These are phyloP conservation scores for Agaricus subrufescens DNA, from an alignment of 768 basidiomycete genomes.

Conservation along the genomic window DNA sequence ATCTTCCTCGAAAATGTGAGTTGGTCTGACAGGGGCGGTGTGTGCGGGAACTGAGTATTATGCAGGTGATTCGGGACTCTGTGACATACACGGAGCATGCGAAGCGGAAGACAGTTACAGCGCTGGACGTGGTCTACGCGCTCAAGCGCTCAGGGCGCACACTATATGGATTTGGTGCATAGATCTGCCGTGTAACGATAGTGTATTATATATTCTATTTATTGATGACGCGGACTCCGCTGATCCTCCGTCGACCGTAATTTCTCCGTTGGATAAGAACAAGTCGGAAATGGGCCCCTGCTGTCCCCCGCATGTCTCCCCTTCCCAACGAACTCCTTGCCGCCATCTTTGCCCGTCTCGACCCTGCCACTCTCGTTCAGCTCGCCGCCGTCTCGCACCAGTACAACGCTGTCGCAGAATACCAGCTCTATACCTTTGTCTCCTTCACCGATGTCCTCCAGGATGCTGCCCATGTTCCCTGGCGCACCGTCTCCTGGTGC, in stretches of 20 bases:
- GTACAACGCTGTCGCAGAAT: conserved; percentile 52
- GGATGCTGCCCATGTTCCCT: conserved; percentile 32
- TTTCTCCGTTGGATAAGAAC: conserved; percentile 32
- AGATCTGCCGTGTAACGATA: conserved; percentile 22
- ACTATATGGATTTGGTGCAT: conserved; percentile 91
- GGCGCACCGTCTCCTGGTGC: conserved; percentile 46
- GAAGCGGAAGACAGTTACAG: conserved; percentile 92
- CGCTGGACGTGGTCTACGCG: conserved; percentile 89
- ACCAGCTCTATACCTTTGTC: conserved; percentile 52
- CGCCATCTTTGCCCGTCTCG: conserved; percentile 39
- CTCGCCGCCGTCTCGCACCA: conserved; percentile 42
- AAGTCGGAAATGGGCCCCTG: conserved; percentile 8
- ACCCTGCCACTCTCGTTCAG: conserved; percentile 27
- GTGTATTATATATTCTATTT: conserved; percentile 8
- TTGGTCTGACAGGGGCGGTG: conserved; percentile 10
- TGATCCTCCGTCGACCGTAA: conserved; percentile 35
- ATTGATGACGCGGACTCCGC: conserved; percentile 20
- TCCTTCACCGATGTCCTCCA: conserved; percentile 43
- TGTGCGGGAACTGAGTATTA: neutral
- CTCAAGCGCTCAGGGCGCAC: conserved; percentile 84
- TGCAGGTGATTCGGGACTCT: conserved; percentile 87
- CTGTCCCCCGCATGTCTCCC: conserved; percentile 7
- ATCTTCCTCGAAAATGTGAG: conserved; percentile 87
- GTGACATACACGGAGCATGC: conserved; percentile 99
- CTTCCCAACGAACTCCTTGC: conserved; percentile 56